These are phyloP conservation scores for Aspergillus flavus DNA, from an alignment of 2,329 filamentous ascomycete genomes.

Conservation along the genomic window DNA sequence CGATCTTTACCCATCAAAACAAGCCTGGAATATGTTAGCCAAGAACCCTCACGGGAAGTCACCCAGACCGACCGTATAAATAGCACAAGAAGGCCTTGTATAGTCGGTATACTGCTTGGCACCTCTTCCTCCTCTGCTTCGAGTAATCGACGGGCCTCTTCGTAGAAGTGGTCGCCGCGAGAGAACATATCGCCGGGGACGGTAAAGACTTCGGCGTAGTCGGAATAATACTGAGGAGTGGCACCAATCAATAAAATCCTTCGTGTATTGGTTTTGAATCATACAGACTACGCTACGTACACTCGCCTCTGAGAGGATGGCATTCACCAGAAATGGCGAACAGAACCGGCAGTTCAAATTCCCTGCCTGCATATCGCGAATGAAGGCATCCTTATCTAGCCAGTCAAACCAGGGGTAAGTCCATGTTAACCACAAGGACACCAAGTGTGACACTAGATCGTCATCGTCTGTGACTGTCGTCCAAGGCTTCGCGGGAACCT, in stretches of 20 bases:
- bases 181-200: slow-evolving; percentile 27
- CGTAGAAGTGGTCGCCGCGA: slow-evolving; percentile 32
- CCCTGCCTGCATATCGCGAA: slow-evolving; percentile 31
- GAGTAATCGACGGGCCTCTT: slow-evolving; percentile 32
- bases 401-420: slow-evolving; percentile 32
- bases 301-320: slow-evolving; percentile 36
- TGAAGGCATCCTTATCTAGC: slow-evolving; percentile 34
- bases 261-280: not conserved
- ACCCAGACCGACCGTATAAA: slow-evolving; percentile 25
- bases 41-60: not conserved
- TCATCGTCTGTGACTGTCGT: slow-evolving; percentile 37
- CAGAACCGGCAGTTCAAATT: slow-evolving; percentile 31
- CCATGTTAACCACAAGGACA: slow-evolving; percentile 40
- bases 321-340: slow-evolving; percentile 39
- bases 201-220: slow-evolving; percentile 30
- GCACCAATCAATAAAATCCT: slow-evolving; percentile 3
- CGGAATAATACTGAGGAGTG: slow-evolving; percentile 24
- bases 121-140: slow-evolving; percentile 28
- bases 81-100: slow-evolving; percentile 30
- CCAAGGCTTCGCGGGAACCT: slow-evolving; percentile 35
- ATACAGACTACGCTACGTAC: slow-evolving; percentile 24
- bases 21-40: slow-evolving; percentile 17
- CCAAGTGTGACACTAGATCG: slow-evolving; percentile 35
- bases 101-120: slow-evolving; percentile 26
- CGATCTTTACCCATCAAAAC: slow-evolving; percentile 35